These are phyloP conservation scores for Penicillium taxi DNA, from an alignment of 495 filamentous ascomycete species.

Conservation along the genomic window DNA sequence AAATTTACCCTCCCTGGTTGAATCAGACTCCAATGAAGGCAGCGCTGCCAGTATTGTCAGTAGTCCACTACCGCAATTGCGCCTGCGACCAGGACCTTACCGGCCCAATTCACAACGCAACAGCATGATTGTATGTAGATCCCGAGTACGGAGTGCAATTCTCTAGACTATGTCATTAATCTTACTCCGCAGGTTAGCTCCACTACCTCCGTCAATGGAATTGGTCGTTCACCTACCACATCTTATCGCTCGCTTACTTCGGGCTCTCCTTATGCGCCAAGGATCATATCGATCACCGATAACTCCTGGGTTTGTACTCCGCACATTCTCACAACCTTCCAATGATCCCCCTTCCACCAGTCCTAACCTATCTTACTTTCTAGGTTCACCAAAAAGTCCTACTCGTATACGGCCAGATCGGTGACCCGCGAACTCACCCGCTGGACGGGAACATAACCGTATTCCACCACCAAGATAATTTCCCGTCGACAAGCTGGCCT, in stretches of 20 bases:
- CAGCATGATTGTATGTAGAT: slow-evolving; percentile 39
- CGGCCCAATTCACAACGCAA: slow-evolving; percentile 41
- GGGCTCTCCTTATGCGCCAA: slow-evolving; percentile 69
- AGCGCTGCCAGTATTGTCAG: too few relatives aligned
- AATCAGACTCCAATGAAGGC: too few relatives aligned
- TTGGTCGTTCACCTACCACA: slow-evolving; percentile 41
- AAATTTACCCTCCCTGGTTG: slow-evolving; percentile 47
- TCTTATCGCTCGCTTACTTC: slow-evolving; percentile 44
- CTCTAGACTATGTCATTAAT: neutral
- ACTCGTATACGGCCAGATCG: slow-evolving; percentile 69
- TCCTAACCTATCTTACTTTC: slow-evolving; percentile 2
- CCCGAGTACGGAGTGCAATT: too few relatives aligned
- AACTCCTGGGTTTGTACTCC: slow-evolving; percentile 64
- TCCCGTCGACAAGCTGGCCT: slow-evolving; percentile 74
- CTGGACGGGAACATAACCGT: slow-evolving; percentile 75
- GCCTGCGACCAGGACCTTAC: slow-evolving; percentile 32
- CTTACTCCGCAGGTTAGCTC: slow-evolving; percentile 25
- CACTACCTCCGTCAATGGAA: slow-evolving; percentile 45
- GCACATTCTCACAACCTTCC: neutral
- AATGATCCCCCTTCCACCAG: too few relatives aligned
- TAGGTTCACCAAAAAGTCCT: slow-evolving; percentile 88
- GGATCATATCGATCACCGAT: slow-evolving; percentile 66
- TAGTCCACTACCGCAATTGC: slow-evolving; percentile 29
- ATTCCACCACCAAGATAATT: slow-evolving; percentile 72
- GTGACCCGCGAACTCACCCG: slow-evolving; percentile 58